phyloP scores from a whole-genome alignment of 768 basidiomycete species.

The Phaeotremella fagi region DNA sequence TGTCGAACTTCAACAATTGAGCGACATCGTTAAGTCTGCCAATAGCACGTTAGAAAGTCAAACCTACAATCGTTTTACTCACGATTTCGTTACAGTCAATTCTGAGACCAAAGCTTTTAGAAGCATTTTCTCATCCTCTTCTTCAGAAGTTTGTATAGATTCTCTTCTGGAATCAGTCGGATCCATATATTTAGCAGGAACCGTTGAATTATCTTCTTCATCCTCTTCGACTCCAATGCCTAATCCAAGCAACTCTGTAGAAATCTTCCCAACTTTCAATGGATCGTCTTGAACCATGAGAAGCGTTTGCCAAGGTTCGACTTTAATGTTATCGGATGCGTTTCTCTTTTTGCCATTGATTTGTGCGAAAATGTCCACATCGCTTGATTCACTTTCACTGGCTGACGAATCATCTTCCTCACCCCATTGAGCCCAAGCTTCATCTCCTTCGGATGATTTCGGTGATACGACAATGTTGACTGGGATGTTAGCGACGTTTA shows the following conservation, averaged over 20 bases:
- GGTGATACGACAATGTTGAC: conserved; percentile 84
- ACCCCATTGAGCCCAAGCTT: conserved; percentile 44
- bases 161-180: conserved; percentile 4
- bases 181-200: background rate
- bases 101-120: conserved; percentile 35
- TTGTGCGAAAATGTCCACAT: background rate
- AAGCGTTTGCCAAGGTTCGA: conserved; percentile 89
- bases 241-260: conserved; percentile 26
- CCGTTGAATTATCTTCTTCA: background rate
- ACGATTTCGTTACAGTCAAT: conserved; percentile 45
- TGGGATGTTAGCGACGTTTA: conserved; percentile 71
- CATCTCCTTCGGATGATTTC: conserved; percentile 53
- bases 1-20: conserved; percentile 37
- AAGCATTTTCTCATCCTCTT: conserved; percentile 45
- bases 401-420: conserved; percentile 15
- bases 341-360: conserved; percentile 48
- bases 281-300: conserved; percentile 62
- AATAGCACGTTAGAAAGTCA: background rate
- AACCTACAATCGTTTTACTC: conserved; percentile 8
- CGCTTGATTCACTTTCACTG: background rate
- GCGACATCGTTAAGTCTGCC: conserved; percentile 45
- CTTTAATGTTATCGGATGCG: conserved; percentile 59
- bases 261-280: conserved; percentile 55
- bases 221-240: conserved; percentile 15
- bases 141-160: conserved; percentile 38